Evolutionary conservation across 2,329 filamentous ascomycete species (phyloP), one percentile per base, ranked within the genome.

Genomic region (Phaeosphaeriaceae sp.): DNA sequence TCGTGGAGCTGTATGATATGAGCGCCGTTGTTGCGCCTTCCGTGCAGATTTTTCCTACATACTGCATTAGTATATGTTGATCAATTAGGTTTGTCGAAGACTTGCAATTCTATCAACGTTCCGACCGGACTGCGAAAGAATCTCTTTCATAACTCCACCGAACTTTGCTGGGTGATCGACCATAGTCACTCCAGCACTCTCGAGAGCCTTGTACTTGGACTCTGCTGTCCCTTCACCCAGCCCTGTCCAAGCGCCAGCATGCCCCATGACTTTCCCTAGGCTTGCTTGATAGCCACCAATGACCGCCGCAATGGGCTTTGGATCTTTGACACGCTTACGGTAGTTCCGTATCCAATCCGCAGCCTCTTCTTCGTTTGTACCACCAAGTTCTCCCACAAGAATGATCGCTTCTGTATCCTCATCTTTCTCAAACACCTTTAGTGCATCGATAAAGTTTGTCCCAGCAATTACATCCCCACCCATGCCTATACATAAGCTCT

Each of bases 81-180:
- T 35, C 6, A 6, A 11, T 11, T 2, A 16, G 7, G 2, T 21
- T 9, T 18, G 8, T 17, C 16, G 34, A 16, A 15, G 12, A 52
- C 70, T 56, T 58, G 72, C 72, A 42, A 74, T 76, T 51, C 74
- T 73, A 47, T 65, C 61, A 26, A 77, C 68, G 46, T 73, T 66
- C 48, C 75, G 58, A 55, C 74, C 76, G 39, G 72, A 71, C 30
- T 75, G 73, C 13, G 70, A 72, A 3, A 92, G 74, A 12, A 89
- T 75, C 3, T 75, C 74, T 68, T 85, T 88, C 79, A 92, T 84
- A 0, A 83, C 83, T 16, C 80, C 55, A 8, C 89, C 89, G 53
- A 93, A 88, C 54, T 88, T 86, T 40, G 88, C 86, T 0, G 89
- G 89, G 64, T 92, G 89, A 51, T 89, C 84, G 3, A 92, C 85